These are phyloP conservation scores for Aureobasidium sp. DNA, from an alignment of 2,329 filamentous ascomycete genomes.

Conservation along the genomic window DNA sequence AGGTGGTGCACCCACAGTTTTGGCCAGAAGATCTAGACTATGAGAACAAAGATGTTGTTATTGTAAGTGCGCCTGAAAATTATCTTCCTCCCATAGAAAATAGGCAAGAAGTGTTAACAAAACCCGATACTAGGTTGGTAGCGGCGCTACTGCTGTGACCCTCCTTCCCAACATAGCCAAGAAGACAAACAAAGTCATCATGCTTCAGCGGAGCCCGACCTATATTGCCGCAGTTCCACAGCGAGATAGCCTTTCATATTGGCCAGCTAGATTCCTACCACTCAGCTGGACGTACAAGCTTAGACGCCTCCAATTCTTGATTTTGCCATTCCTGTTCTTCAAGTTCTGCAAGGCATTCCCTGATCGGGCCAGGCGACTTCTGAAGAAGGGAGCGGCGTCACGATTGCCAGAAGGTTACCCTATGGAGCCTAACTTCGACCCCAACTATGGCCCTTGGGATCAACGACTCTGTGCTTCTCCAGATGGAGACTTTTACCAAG, in stretches of 20 bases:
- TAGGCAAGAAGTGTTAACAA: background rate
- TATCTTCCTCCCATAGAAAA: no score
- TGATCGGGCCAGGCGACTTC: conserved; percentile 23
- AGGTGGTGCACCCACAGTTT: conserved; percentile 63
- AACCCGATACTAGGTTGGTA: conserved; percentile 45
- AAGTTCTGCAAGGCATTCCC: conserved; percentile 30
- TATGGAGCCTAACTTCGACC: conserved; percentile 41
- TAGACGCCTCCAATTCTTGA: conserved; percentile 32
- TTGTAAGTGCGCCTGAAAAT: conserved; percentile 34
- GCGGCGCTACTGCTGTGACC: conserved; percentile 73
- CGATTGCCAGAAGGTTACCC: conserved; percentile 42
- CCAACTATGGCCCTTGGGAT: conserved; percentile 50
- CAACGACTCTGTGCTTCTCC: conserved; percentile 69
- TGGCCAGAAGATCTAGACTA: conserved; percentile 67
- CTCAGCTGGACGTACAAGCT: conserved; percentile 23
- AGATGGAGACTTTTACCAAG: conserved; percentile 52
- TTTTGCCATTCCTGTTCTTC: conserved; percentile 30
- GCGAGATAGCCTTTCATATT: conserved; percentile 27
- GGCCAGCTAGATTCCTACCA: conserved; percentile 35
- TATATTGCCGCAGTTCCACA: conserved; percentile 56
- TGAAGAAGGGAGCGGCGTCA: conserved; percentile 39
- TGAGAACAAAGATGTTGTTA: conserved; percentile 58
- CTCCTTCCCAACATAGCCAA: conserved; percentile 63
- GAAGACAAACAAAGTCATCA: conserved; percentile 58
- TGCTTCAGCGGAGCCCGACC: conserved; percentile 72